These are phyloP conservation scores for Agaricus sinodeliciosus DNA, from an alignment of 768 basidiomycete species.

Conservation along the genomic window DNA sequence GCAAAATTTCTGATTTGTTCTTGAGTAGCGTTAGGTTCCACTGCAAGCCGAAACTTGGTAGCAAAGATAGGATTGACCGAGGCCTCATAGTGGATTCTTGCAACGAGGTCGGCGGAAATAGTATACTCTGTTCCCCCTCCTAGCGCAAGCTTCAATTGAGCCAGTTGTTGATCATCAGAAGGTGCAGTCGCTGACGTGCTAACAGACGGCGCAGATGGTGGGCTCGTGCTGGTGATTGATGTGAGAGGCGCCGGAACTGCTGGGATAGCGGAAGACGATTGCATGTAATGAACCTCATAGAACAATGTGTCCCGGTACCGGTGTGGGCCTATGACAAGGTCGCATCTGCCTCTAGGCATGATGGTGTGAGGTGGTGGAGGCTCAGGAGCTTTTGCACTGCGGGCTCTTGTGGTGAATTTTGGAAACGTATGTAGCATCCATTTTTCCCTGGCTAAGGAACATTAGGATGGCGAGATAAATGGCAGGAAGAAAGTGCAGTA, in stretches of 20 bases:
- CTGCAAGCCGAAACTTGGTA: constrained; percentile 7
- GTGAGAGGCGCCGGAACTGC: constrained; percentile 10
- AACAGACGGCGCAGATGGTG: not conserved
- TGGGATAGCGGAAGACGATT: constrained; percentile 13
- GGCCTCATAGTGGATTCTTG: constrained; percentile 6
- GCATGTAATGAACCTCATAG: constrained; percentile 68
- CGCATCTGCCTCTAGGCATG: constrained; percentile 59
- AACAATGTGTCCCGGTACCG: constrained; percentile 60
- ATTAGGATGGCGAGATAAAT: not conserved
- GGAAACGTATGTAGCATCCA: constrained; percentile 66
- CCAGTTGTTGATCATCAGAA: not conserved
- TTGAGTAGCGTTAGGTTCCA: constrained; percentile 6
- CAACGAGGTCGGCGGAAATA: constrained; percentile 6
- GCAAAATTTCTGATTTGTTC: constrained; percentile 11
- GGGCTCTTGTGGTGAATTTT: constrained; percentile 62
- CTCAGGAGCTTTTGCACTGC: constrained; percentile 47
- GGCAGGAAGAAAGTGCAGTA: not conserved
- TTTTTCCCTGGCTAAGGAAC: constrained; percentile 52
- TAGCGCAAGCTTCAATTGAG: constrained; percentile 5
- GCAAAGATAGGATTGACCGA: constrained; percentile 11
- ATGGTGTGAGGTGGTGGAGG: constrained; percentile 63
- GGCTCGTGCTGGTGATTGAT: not conserved
- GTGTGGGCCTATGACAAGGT: constrained; percentile 72
- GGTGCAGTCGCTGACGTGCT: constrained; percentile 1
- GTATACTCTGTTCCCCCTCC: constrained; percentile 11